Evolutionary conservation across 1,284 basidiomycete genomes (phyloP), one percentile per base, ranked within the genome.

Genomic region (Termitomyces sp.): DNA sequence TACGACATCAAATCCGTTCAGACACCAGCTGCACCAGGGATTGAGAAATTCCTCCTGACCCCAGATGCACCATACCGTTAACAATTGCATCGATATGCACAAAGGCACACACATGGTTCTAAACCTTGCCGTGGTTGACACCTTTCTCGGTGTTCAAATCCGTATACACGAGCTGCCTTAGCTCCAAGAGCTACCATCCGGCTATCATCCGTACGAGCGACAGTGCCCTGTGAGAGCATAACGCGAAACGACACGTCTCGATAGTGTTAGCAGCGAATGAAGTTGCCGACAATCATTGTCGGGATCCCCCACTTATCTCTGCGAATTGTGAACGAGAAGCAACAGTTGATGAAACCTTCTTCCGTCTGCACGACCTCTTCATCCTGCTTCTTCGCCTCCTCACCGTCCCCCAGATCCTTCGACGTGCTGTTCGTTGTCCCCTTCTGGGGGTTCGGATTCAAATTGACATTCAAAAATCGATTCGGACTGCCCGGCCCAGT

Each of bases 271-370:
- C 73, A 76, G 58, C 67, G 82, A 64, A 91, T 90, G 63, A 91
- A 91, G 66, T 90, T 91, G 13, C 89, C 92, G 51, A 94, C 90
- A 64, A 95, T 92, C 77, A 94, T 90, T 46, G 88, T 93, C n/a
- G 92, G 92, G 58, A 94, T 93, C 1, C 92, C 91, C 82, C 86
- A 92, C 64, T 88, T 88, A 67, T 98, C 94, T 57, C 94, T 74
- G 51, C 94, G 76, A 51, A 98, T 97, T 6, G 94, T 98, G 67
- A 98, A 97, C 50, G 89, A 94, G 69, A 98, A 98, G 68, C 93
- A 97, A 68, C 95, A 98, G 65, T 88, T 91, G 61, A 97, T 86
- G 62, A 86, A 88, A 31, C 80, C 82, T 65, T 87, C 86, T 66
- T 88, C 88, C 58, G 71, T 75, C 19, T 69, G 67, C 36, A 63